Base-by-base conservation (phyloP, 1,284 basidiomycete genomes). In the Irpex rosettiformis region DNA sequence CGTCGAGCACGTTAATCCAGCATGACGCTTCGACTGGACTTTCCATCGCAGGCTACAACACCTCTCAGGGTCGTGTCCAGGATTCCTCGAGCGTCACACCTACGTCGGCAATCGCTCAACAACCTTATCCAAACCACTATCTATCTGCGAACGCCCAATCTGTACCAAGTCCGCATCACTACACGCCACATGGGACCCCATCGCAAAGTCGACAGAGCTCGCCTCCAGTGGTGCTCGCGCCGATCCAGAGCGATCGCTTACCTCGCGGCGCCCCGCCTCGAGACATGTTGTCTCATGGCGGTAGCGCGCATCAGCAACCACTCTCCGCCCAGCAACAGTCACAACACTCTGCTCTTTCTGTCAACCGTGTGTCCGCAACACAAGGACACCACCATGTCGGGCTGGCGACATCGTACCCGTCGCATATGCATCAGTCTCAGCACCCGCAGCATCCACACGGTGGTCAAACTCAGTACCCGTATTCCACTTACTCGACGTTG, bases 201-300 rank as follows among this genome's bases (percentile, higher is more conserved):
- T 42, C 48, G 25, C 43, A 28, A 30, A 13, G 51, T 30, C 37
- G 47, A 24, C 55, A 54, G 22, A 28, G 27, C 22, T 68, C 67
- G 33, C 63, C 66, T 47, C 66, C 62, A 22, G 66, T 64, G 11
- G 60, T 63, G 8, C 65, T 68, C 25, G 64, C 67, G 40, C 67
- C 67, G 18, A 64, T 68, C 47, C 64, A 66, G 33, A 63, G 54
- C 43, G 55, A 59, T 6, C 63, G 66, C 30, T 47, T 59, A 40
- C 55, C 30, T 61, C 55, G 43, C 62, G 61, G 30, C 61, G 58
- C 21, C 59, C 48, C 21, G 11, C 56, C 27, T 40, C 53, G n/a
- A 29, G 52, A 25, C 61, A 58, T 48, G 61, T 7, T 37, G 33
- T 16, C 33, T 37, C 33, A 37, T 16, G 33, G 7, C 48, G 16